Percentiles rank a stretch among this genome's conserved stretches.
Conservation (phyloP, 139 green algal species). For the Coelastrella sp. region DNA sequence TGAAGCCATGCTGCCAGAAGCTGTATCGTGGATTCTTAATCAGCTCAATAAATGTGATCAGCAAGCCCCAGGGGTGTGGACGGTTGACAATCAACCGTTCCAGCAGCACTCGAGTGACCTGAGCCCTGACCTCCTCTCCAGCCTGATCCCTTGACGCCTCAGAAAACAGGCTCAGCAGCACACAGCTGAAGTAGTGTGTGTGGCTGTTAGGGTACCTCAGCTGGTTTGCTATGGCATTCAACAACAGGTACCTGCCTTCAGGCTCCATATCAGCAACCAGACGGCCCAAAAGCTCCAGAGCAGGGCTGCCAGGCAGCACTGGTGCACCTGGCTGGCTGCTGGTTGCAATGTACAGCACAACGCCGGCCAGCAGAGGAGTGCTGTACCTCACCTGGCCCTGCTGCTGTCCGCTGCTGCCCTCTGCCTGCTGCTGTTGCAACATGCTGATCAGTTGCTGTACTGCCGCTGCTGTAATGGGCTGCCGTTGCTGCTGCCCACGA, state of each 20-base stretch:
- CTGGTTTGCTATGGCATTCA: constrained; percentile 99
- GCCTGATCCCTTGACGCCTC: constrained; percentile 67
- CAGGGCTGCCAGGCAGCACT: constrained; percentile 31
- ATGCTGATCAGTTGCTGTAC: constrained; percentile 25
- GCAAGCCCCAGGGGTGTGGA: constrained; percentile 89
- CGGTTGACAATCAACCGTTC: constrained; percentile 99
- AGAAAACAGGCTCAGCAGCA: constrained; percentile 93
- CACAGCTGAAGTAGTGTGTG: constrained; percentile 99
- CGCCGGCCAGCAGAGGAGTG: constrained; percentile 86
- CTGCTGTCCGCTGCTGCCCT: neutral
- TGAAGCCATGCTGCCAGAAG: constrained; percentile 98
- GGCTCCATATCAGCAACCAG: constrained; percentile 83
- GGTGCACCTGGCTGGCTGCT: constrained; percentile 38
- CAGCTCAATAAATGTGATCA: constrained; percentile 99
- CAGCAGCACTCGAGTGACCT: constrained; percentile 98
- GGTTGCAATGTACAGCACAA: constrained; percentile 95
- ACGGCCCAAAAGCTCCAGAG: constrained; percentile 49
- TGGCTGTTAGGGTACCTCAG: constrained; percentile 98
- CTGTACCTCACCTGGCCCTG: constrained; percentile 75
- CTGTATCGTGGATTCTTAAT: constrained; percentile 99
- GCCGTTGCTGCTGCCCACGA: neutral
- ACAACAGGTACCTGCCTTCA: constrained; percentile 95
- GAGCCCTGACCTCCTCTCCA: constrained; percentile 80
- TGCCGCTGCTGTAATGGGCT: neutral
- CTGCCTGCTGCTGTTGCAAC: constrained; percentile 8